These are phyloP conservation scores for Jackrogersella multiformis DNA, from an alignment of 495 filamentous ascomycete genomes.

Conservation along the genomic window DNA sequence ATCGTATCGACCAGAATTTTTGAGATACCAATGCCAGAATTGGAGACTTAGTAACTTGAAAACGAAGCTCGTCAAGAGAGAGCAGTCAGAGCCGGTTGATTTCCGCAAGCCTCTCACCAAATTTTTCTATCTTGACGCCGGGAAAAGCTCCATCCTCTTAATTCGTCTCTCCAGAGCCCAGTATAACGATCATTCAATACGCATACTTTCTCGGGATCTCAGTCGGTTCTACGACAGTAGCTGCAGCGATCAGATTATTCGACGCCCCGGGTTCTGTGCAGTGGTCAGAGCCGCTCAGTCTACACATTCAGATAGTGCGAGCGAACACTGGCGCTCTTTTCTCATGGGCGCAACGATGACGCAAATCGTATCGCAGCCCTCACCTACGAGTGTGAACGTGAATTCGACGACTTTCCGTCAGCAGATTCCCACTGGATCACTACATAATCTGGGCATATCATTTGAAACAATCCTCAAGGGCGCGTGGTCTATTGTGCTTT, in stretches of 20 bases:
- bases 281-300: constrained; percentile 50
- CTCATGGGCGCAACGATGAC: constrained; percentile 56
- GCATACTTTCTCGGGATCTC: constrained; percentile 54
- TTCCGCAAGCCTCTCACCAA: constrained; percentile 57
- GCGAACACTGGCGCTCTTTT: constrained; percentile 54
- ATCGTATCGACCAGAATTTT: constrained; percentile 51
- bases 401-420: constrained; percentile 50
- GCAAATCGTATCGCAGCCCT: constrained; percentile 52
- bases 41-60: constrained; percentile 51
- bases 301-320: constrained; percentile 47
- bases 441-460: constrained; percentile 40
- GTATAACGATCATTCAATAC: constrained; percentile 56
- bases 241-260: constrained; percentile 43
- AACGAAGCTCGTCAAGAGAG: constrained; percentile 54
- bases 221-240: constrained; percentile 53
- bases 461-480: constrained; percentile 58
- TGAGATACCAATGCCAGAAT: constrained; percentile 51
- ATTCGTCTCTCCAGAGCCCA: constrained; percentile 58
- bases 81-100: constrained; percentile 48
- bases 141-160: constrained; percentile 56
- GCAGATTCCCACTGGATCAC: constrained; percentile 48
- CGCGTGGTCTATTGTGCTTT: constrained; percentile 56
- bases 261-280: constrained; percentile 55
- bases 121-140: constrained; percentile 57
- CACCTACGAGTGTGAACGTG: constrained; percentile 48